phyloP scores from a whole-genome alignment of 140 eudicot species.

The Stevia rebaudiana region DNA sequence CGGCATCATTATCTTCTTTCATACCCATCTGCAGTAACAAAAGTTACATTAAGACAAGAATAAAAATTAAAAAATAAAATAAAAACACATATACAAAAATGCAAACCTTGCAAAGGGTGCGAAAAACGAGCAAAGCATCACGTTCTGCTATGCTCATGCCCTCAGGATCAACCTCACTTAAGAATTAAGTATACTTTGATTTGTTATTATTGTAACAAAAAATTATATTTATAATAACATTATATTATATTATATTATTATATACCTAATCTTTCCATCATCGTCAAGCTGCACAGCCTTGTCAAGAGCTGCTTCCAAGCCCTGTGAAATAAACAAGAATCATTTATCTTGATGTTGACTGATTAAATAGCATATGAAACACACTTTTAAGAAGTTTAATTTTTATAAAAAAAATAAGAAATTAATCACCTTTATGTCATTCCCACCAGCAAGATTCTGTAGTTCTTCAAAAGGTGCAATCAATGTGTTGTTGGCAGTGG shows the following conservation, averaged over 20 bases:
- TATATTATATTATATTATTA: background rate
- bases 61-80: too few relatives aligned
- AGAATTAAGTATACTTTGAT: constrained; percentile 6
- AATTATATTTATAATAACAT: too few relatives aligned
- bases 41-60: background rate
- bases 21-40: constrained; percentile 71
- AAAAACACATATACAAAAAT: background rate
- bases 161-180: constrained; percentile 66
- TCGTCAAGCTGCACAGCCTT: constrained; percentile 92
- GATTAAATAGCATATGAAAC: constrained; percentile 14
- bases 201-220: background rate
- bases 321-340: constrained; percentile 39
- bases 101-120: constrained; percentile 92
- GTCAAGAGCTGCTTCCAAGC: constrained; percentile 93
- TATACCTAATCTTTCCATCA: constrained; percentile 57
- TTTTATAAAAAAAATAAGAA: background rate
- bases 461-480: constrained; percentile 77
- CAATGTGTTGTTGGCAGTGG: constrained; percentile 44
- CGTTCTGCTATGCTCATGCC: constrained; percentile 70
- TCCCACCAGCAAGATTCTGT: constrained; percentile 80
- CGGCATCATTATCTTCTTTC: constrained; percentile 92
- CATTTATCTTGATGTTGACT: constrained; percentile 15
- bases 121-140: constrained; percentile 84
- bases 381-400: background rate
- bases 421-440: constrained; percentile 75